These are phyloP conservation scores for Fusarium algeriense DNA, from an alignment of 2,329 filamentous ascomycete genomes.

Conservation along the genomic window DNA sequence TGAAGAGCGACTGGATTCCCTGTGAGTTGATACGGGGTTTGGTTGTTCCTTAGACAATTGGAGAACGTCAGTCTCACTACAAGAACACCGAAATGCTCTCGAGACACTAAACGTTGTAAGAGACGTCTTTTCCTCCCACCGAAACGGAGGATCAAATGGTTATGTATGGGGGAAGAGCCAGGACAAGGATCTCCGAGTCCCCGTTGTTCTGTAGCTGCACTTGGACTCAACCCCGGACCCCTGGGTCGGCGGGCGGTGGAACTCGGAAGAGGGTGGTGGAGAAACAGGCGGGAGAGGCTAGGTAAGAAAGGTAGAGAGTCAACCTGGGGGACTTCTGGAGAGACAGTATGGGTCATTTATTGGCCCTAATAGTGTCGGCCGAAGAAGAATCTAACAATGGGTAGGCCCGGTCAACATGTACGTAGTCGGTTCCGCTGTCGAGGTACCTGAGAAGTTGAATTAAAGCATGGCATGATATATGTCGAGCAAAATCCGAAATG, in stretches of 20 bases:
- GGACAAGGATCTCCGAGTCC: constrained; percentile 38
- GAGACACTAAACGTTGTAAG: constrained; percentile 31
- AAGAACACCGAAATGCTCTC: constrained; percentile 16
- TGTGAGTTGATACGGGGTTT: background rate
- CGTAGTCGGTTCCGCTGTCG: constrained; percentile 29
- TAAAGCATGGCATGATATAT: constrained; percentile 24
- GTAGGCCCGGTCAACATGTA: constrained; percentile 24
- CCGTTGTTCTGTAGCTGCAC: constrained; percentile 24
- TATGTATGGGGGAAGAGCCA: constrained; percentile 45
- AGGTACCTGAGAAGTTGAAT: constrained; percentile 10
- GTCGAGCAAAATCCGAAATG: constrained; percentile 30
- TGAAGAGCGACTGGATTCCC: background rate
- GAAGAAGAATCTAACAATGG: constrained; percentile 17
- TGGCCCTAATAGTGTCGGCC: constrained; percentile 34
- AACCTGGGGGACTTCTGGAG: constrained; percentile 44
- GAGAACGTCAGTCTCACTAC: constrained; percentile 19
- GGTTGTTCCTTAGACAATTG: background rate
- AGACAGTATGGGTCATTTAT: constrained; percentile 32
- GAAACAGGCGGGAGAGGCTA: constrained; percentile 34
- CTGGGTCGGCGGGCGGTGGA: constrained; percentile 39
- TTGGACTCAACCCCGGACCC: constrained; percentile 43
- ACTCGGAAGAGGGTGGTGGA: constrained; percentile 45
- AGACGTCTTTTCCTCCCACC: constrained; percentile 26
- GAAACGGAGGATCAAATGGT: constrained; percentile 45
- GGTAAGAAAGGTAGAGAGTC: constrained; percentile 27